Conservation (phyloP, 768 basidiomycete species). For the Termitomyces heimii region DNA sequence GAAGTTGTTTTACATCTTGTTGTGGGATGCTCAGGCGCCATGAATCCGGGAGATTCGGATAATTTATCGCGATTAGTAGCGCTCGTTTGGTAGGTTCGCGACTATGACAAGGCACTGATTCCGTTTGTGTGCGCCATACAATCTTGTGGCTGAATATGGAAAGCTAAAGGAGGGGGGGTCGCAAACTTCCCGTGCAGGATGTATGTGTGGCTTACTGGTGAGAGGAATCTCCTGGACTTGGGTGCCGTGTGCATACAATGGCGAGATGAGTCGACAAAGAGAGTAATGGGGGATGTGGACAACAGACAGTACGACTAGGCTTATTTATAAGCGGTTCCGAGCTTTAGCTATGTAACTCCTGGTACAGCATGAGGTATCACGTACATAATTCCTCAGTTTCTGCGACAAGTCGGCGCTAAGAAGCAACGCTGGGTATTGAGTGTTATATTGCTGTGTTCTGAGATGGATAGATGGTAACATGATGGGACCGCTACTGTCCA, state of each 20-base stretch:
- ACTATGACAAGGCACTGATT: background rate
- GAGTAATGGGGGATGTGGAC: too few species aligned
- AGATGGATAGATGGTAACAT: too few species aligned
- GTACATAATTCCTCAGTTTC: too few species aligned
- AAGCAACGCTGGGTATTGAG: too few species aligned
- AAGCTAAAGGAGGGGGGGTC: background rate
- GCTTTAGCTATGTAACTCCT: too few species aligned
- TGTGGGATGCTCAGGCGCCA: background rate
- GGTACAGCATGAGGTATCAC: too few species aligned
- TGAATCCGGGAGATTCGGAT: background rate
- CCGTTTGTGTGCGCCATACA: background rate
- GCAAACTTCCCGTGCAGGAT: background rate
- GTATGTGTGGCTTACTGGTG: background rate
- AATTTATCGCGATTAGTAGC: background rate
- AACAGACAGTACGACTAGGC: too few species aligned
- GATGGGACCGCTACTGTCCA: too few species aligned
- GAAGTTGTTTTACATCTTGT: background rate
- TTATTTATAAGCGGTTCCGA: too few species aligned
- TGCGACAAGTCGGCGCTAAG: too few species aligned
- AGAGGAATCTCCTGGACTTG: background rate
- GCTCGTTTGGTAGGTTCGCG: background rate
- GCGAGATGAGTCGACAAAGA: background rate
- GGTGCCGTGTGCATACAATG: background rate
- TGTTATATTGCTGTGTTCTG: too few species aligned
- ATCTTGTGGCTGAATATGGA: background rate